Percentiles rank a stretch among this genome's conserved stretches.
Evolutionary conservation across 441 rosid genomes (phyloP).

Genomic region (Brassica hybrid): DNA sequence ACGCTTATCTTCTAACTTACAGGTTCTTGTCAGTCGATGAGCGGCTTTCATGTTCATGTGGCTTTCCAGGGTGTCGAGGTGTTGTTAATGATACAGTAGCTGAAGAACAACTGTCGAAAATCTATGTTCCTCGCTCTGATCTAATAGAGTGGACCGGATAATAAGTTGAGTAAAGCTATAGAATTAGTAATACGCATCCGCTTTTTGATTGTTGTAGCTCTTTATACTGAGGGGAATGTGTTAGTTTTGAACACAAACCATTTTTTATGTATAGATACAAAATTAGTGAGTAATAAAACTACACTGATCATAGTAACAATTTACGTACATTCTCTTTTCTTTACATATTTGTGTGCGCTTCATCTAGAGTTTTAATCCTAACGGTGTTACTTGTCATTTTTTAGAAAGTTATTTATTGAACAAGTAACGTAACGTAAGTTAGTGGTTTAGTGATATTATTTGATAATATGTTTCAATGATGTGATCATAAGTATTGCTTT

Average conservation of each 20-base stretch:
- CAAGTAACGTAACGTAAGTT: neutral
- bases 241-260: conserved; percentile 2
- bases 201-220: conserved; percentile 1
- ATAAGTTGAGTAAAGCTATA: conserved; percentile 47
- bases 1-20: conserved; percentile 29
- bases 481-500: too few relatives aligned
- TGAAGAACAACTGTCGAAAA: conserved; percentile 79
- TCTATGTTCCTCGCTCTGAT: conserved; percentile 64
- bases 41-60: conserved; percentile 88
- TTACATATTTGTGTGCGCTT: neutral
- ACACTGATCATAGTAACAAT: conserved; percentile 2
- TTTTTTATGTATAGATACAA: conserved; percentile 32
- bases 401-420: neutral
- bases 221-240: neutral
- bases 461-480: too few relatives aligned
- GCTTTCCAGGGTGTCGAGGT: conserved; percentile 93
- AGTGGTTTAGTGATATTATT: neutral
- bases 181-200: neutral
- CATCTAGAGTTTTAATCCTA: too few relatives aligned
- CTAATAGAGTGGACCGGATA: conserved; percentile 63
- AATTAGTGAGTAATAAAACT: conserved; percentile 3
- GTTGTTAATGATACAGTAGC: conserved; percentile 95
- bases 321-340: neutral
- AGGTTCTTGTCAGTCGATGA: conserved; percentile 98
- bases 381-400: neutral